phyloP scores from a whole-genome alignment of 1,284 basidiomycete species.

The Naganishia cerealis region DNA sequence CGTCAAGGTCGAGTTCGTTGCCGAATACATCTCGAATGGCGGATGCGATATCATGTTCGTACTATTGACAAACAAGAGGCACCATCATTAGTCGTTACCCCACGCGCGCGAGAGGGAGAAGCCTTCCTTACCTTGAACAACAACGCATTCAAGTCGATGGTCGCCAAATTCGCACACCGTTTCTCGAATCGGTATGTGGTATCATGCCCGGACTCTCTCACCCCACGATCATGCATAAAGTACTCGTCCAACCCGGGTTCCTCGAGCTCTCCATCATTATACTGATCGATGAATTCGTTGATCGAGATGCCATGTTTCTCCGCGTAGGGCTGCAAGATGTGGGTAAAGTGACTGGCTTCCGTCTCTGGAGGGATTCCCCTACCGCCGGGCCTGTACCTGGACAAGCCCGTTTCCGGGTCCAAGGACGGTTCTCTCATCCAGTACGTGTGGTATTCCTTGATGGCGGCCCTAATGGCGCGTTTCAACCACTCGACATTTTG shows the following conservation, averaged over 20 bases:
- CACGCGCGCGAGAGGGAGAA: background rate
- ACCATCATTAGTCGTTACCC: background rate
- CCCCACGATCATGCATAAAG: conserved; percentile 93
- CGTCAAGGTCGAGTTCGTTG: conserved; percentile 85
- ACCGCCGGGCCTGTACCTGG: conserved; percentile 90
- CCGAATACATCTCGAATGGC: conserved; percentile 87
- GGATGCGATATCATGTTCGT: conserved; percentile 88
- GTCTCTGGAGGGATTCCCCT: conserved; percentile 96
- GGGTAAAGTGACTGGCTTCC: conserved; percentile 95
- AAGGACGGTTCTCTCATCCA: conserved; percentile 93
- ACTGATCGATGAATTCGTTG: conserved; percentile 94
- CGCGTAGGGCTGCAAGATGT: conserved; percentile 92
- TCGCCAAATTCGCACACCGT: conserved; percentile 85
- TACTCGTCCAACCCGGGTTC: conserved; percentile 94
- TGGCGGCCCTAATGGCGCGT: conserved; percentile 89
- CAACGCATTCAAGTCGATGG: conserved; percentile 87
- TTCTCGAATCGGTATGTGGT: conserved; percentile 97
- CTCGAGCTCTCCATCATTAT: conserved; percentile 78
- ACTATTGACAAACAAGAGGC: conserved; percentile 50
- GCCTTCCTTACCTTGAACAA: conserved; percentile 63
- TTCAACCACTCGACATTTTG: conserved; percentile 89
- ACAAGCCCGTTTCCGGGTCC: conserved; percentile 88
- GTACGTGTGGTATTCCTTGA: conserved; percentile 97
- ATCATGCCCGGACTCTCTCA: conserved; percentile 93
- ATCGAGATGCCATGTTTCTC: conserved; percentile 90